Percentiles rank a stretch among this genome's conserved stretches.
Conservation (phyloP, 78 protist genomes). For the Pigoraptor vietnamica region DNA sequence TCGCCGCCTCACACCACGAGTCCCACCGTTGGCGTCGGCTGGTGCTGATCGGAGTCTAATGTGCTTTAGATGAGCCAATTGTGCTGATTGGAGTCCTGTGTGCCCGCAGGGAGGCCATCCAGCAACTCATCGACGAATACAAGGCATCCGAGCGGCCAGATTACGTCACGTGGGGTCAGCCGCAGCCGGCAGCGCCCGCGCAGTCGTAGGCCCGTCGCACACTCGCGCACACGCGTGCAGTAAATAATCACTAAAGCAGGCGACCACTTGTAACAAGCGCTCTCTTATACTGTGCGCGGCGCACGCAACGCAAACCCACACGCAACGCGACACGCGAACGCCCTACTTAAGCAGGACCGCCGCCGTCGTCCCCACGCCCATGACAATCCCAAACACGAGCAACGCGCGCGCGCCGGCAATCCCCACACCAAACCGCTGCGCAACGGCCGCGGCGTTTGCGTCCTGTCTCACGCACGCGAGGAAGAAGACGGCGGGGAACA, state of each 20-base stretch:
- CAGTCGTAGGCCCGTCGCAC: neutral
- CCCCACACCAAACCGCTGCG: neutral
- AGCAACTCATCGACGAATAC: constrained; percentile 86
- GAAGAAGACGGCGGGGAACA: neutral
- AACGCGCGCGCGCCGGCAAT: neutral
- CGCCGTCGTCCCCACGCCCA: neutral
- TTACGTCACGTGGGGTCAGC: constrained; percentile 44
- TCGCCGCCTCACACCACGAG: no score
- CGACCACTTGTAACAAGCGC: no score
- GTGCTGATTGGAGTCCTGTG: no score
- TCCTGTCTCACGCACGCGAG: neutral
- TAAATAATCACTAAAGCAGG: no score
- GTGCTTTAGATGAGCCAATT: no score
- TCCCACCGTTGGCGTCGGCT: no score
- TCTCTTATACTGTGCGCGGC: no score
- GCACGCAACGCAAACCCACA: neutral
- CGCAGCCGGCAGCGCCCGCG: neutral
- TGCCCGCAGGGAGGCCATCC: constrained; percentile 43
- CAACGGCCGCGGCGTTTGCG: neutral
- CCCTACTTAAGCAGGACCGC: neutral
- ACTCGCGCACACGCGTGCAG: neutral
- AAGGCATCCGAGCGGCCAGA: constrained; percentile 70
- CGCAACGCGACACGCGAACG: neutral
- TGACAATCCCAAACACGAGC: neutral
- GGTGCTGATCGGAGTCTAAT: no score